These are phyloP conservation scores for Wickerhamiella hasegawae DNA, from an alignment of 805 yeast species.

Conservation along the genomic window DNA sequence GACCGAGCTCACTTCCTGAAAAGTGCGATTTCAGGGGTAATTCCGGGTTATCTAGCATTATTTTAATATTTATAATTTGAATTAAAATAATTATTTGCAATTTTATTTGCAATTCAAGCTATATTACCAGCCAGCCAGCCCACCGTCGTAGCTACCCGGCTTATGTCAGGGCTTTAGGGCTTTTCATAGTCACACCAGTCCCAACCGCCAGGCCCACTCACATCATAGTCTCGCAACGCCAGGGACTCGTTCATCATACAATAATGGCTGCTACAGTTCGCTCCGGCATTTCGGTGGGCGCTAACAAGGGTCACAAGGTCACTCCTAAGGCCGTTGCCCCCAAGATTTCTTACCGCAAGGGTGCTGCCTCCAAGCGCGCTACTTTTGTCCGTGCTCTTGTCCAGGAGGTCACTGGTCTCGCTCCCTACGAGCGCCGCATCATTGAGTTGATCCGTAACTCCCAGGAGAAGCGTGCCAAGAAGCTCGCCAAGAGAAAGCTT, in stretches of 20 bases:
- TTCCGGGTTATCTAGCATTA: too few relatives aligned
- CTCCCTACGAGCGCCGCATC: slow-evolving; percentile 99
- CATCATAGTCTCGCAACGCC: not conserved
- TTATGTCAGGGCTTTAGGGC: slow-evolving; percentile 3
- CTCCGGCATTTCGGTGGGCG: slow-evolving; percentile 86
- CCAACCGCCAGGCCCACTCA: slow-evolving; percentile 1
- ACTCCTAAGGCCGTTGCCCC: slow-evolving; percentile 69
- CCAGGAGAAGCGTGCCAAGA: slow-evolving; percentile 99
- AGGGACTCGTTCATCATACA: slow-evolving; percentile 2
- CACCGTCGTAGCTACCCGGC: too few relatives aligned
- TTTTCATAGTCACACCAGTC: not conserved
- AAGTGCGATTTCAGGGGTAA: too few relatives aligned
- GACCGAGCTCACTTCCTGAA: too few relatives aligned
- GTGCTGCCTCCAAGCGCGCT: slow-evolving; percentile 90
- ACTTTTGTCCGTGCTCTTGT: slow-evolving; percentile 88
- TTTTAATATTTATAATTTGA: too few relatives aligned
- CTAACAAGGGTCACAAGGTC: slow-evolving; percentile 98
- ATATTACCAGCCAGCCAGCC: too few relatives aligned
- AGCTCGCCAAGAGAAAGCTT: slow-evolving; percentile 97
- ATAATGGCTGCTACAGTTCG: slow-evolving; percentile 34
- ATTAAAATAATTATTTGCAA: too few relatives aligned
- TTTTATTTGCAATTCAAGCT: too few relatives aligned
- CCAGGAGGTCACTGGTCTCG: slow-evolving; percentile 95
- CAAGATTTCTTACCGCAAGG: slow-evolving; percentile 91
- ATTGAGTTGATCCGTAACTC: slow-evolving; percentile 99